These are phyloP conservation scores for Penicillium sp. DNA, from an alignment of 2,329 filamentous ascomycete genomes.

Conservation along the genomic window DNA sequence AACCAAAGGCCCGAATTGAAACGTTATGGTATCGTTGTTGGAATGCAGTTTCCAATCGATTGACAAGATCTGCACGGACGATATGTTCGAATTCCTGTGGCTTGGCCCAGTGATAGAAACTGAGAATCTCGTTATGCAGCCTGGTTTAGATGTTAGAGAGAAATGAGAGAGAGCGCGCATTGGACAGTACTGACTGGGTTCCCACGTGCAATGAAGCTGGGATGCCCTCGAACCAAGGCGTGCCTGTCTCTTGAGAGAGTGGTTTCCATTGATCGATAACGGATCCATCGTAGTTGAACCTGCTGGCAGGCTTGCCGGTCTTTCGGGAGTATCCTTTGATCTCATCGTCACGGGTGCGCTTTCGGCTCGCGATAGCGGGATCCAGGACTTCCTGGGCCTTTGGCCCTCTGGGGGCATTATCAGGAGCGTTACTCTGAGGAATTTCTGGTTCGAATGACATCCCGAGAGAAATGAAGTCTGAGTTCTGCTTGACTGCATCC, in stretches of 20 bases:
- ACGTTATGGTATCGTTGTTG: slow-evolving; percentile 59
- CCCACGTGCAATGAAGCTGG: slow-evolving; percentile 35
- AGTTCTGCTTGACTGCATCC: slow-evolving; percentile 57
- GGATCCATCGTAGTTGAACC: slow-evolving; percentile 52
- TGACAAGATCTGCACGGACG: slow-evolving; percentile 71
- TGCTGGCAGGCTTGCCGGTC: slow-evolving; percentile 53
- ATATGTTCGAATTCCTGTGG: slow-evolving; percentile 74
- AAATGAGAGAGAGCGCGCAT: background rate
- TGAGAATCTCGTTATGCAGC: slow-evolving; percentile 83
- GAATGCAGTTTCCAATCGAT: slow-evolving; percentile 64
- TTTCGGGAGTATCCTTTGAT: slow-evolving; percentile 61
- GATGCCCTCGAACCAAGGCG: slow-evolving; percentile 61
- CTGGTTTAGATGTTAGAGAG: slow-evolving; percentile 43
- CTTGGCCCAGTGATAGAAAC: slow-evolving; percentile 83
- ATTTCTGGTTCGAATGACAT: slow-evolving; percentile 49
- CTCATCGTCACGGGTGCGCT: slow-evolving; percentile 71
- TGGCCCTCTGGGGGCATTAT: slow-evolving; percentile 40
- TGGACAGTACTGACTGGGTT: slow-evolving; percentile 30
- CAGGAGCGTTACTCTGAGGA: slow-evolving; percentile 27
- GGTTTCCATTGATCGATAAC: slow-evolving; percentile 57
- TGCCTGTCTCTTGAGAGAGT: slow-evolving; percentile 42
- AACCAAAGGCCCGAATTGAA: slow-evolving; percentile 78
- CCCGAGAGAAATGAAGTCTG: slow-evolving; percentile 90
- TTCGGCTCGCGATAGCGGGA: slow-evolving; percentile 62
- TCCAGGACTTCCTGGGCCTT: slow-evolving; percentile 36